Evolutionary conservation across 257 asterid genomes (phyloP).

Genomic region (Fraxinus cuspidata): DNA sequence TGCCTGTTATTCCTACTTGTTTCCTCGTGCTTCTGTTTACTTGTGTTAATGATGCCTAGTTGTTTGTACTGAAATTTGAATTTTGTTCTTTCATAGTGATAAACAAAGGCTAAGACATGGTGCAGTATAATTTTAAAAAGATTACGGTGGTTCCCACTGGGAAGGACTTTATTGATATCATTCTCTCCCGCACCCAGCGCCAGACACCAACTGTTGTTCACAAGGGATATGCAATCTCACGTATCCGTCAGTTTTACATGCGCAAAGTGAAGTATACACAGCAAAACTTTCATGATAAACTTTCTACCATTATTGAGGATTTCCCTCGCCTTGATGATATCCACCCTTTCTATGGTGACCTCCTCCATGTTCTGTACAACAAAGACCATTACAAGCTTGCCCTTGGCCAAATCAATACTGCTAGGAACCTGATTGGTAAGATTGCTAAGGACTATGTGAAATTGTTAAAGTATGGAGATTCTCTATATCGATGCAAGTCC

Average conservation of each 20-base stretch:
- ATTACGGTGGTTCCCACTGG: conserved; percentile 91
- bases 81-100: neutral
- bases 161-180: conserved; percentile 84
- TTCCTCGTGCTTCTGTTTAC: neutral
- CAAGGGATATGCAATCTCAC: conserved; percentile 93
- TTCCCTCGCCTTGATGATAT: conserved; percentile 91
- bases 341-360: conserved; percentile 94
- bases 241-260: conserved; percentile 92
- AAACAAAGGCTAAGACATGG: conserved; percentile 53
- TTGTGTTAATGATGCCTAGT: neutral
- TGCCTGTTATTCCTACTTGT: neutral
- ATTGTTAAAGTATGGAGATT: conserved; percentile 83
- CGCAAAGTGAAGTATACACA: conserved; percentile 92
- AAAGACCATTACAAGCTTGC: conserved; percentile 98
- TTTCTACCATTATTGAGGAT: conserved; percentile 81
- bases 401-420: conserved; percentile 87
- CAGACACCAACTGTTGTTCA: conserved; percentile 96
- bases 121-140: conserved; percentile 92
- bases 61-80: conserved; percentile 24
- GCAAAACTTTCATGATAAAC: conserved; percentile 78
- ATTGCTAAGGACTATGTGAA: conserved; percentile 80
- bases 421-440: conserved; percentile 82
- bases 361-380: conserved; percentile 90
- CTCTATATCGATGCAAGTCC: conserved; percentile 83
- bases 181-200: conserved; percentile 91